Evolutionary conservation across 176 grass and related monocot species (phyloP).

Genomic region (Areca catechu): DNA sequence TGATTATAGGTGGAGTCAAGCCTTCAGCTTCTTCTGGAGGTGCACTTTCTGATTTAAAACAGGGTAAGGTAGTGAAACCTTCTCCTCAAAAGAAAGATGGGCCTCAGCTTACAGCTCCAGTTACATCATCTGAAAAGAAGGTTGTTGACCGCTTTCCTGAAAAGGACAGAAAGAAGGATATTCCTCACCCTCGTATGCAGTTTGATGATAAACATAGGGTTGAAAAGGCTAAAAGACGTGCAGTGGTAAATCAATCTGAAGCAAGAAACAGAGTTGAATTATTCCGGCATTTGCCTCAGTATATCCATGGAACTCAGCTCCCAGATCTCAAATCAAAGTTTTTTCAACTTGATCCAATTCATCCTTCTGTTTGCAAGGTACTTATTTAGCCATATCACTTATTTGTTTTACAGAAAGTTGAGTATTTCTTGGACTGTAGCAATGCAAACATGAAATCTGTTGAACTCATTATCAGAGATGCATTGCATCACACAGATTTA

Average conservation of each 20-base stretch:
- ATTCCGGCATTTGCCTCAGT: constrained; percentile 69
- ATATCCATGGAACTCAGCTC: constrained; percentile 60
- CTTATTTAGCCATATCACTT: neutral
- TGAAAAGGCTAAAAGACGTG: constrained; percentile 47
- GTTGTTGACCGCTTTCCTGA: constrained; percentile 17
- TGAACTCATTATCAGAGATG: too few species aligned
- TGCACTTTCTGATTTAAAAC: constrained; percentile 23
- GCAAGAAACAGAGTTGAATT: constrained; percentile 55
- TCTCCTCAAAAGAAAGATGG: constrained; percentile 39
- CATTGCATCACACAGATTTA: too few species aligned
- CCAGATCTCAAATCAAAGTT: constrained; percentile 62
- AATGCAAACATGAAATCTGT: too few species aligned
- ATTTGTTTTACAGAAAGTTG: too few species aligned
- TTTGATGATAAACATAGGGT: constrained; percentile 52
- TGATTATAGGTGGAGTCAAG: constrained; percentile 28
- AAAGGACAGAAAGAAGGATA: constrained; percentile 53
- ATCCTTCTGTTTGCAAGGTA: constrained; percentile 92
- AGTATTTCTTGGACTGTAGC: too few species aligned
- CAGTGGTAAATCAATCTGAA: constrained; percentile 49
- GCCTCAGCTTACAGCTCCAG: constrained; percentile 20
- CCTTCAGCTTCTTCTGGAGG: constrained; percentile 9
- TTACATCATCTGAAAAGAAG: constrained; percentile 45
- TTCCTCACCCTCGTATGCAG: constrained; percentile 51
- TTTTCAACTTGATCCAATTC: constrained; percentile 57
- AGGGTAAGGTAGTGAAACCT: constrained; percentile 37